Evolutionary conservation across 78 protist genomes (phyloP), one percentile per base, ranked within the genome.

Genomic region (Goniomonas avonlea): DNA sequence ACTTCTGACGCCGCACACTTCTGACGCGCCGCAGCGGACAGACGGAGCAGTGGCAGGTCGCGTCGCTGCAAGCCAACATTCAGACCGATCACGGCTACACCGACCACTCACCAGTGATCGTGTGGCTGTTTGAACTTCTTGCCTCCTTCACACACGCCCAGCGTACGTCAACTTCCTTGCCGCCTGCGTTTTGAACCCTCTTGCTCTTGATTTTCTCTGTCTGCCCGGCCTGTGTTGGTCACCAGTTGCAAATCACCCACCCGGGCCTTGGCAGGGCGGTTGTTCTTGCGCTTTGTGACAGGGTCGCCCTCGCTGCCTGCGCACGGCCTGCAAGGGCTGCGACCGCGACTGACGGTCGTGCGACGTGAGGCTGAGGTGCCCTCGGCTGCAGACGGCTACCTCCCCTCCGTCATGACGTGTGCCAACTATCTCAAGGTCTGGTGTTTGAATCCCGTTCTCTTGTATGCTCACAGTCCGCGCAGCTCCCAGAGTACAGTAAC

Each of bases 401-500:
- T 66, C 1, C 74, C 74, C n/a, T 66, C 74, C 7, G 74, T 66
- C 32, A 66, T 66, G 74, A 66, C 74, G 32, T 66, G 74, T 13
- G 74, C 53, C 32, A 66, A 66, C 74, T 66, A 66, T 53, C 74
- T 66, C 38, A 66, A 66, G 31, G 56, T 66, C 5, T 43, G 25
- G 71, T 56, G 65, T 17, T 34, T 56, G 32, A 11, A 29, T 34
- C 21, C 34, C 29, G n/a, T 56, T 48, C 58, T 48, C 58, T 48
- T 55, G 7, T 55, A 18, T 55, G 29, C 23, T 11, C 23, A 63
- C 50, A 27, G 23, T 11, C 37, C 1, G 15, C 43, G 71, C 2
- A 0, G 0, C 4, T 3, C 47, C 71, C 32, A 43, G 71, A 13
- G 47, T 63, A 63, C 45, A 37, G 47, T 11, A 7, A 21, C 11